phyloP scores from a whole-genome alignment of 768 basidiomycete species.

The Termitomyces sp. region DNA sequence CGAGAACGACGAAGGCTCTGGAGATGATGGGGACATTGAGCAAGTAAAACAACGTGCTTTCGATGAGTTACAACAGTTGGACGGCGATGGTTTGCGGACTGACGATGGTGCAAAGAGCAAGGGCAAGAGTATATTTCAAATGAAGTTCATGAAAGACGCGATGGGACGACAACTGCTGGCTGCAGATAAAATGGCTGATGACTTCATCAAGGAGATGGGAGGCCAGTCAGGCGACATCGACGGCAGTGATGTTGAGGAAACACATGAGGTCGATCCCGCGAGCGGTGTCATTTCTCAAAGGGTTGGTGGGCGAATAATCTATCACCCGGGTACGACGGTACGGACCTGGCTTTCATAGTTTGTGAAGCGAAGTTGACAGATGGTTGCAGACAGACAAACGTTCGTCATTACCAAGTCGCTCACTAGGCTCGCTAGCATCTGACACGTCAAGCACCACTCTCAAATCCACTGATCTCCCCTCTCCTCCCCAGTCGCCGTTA shows the following conservation, averaged over 20 bases:
- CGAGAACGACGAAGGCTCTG: conserved; percentile 43
- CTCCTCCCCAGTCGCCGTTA: conserved; percentile 33
- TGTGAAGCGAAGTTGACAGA: not conserved
- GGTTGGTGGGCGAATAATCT: conserved; percentile 63
- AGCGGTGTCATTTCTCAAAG: conserved; percentile 44
- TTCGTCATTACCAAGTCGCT: conserved; percentile 9
- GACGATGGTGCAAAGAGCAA: conserved; percentile 28
- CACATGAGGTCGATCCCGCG: conserved; percentile 19
- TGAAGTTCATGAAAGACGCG: conserved; percentile 99
- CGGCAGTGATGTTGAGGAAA: conserved; percentile 25
- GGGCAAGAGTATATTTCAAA: conserved; percentile 75
- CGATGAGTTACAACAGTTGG: conserved; percentile 62
- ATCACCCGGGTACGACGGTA: conserved; percentile 47
- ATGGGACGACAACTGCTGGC: conserved; percentile 58
- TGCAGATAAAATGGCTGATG: conserved; percentile 61
- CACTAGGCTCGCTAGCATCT: conserved; percentile 28
- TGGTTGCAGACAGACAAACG: conserved; percentile 14
- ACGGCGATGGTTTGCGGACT: conserved; percentile 24
- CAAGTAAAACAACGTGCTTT: conserved; percentile 66
- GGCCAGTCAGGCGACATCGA: conserved; percentile 22
- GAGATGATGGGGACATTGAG: conserved; percentile 28
- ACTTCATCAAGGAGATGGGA: conserved; percentile 68
- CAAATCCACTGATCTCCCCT: conserved; percentile 47
- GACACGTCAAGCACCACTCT: conserved; percentile 69
- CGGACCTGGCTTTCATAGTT: conserved; percentile 7